phyloP scores from a whole-genome alignment of 2,329 filamentous ascomycete genomes.

The Clonostachys rosea region DNA sequence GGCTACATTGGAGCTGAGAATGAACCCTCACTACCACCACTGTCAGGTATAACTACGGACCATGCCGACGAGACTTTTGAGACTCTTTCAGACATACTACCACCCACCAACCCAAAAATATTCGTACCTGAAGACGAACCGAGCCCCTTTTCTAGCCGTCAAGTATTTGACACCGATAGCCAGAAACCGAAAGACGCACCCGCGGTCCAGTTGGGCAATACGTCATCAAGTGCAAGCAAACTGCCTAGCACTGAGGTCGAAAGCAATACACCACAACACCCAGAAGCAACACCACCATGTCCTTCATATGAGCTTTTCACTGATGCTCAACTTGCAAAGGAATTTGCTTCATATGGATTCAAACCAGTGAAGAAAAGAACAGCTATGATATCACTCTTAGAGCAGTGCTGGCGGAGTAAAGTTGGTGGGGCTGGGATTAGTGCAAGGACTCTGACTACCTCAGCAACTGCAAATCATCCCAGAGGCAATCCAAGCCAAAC shows the following conservation, averaged over 20 bases:
- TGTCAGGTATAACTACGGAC: background rate
- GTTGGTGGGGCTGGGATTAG: conserved; percentile 16
- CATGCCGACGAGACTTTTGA: conserved; percentile 12
- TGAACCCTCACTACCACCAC: conserved; percentile 3
- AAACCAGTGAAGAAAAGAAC: conserved; percentile 65
- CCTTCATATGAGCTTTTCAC: conserved; percentile 60
- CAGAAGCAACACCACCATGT: background rate
- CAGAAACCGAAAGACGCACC: no score
- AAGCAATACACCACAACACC: background rate
- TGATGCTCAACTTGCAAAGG: conserved; percentile 56
- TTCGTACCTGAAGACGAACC: no score
- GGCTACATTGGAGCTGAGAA: conserved; percentile 22
- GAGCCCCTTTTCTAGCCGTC: no score
- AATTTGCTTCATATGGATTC: conserved; percentile 64
- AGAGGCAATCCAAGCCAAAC: conserved; percentile 24
- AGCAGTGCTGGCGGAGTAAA: conserved; percentile 67
- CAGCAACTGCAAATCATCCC: conserved; percentile 16
- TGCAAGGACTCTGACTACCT: conserved; percentile 10
- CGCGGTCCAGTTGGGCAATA: no score
- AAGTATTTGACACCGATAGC: no score
- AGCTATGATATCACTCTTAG: conserved; percentile 65
- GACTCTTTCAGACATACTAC: conserved; percentile 14
- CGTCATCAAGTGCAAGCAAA: no score
- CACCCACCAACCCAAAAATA: conserved; percentile 1
- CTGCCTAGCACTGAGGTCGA: no score